Evolutionary conservation across 345 rosid species (phyloP), one percentile per base, ranked within the genome.

Genomic region (Trapa bicornis): DNA sequence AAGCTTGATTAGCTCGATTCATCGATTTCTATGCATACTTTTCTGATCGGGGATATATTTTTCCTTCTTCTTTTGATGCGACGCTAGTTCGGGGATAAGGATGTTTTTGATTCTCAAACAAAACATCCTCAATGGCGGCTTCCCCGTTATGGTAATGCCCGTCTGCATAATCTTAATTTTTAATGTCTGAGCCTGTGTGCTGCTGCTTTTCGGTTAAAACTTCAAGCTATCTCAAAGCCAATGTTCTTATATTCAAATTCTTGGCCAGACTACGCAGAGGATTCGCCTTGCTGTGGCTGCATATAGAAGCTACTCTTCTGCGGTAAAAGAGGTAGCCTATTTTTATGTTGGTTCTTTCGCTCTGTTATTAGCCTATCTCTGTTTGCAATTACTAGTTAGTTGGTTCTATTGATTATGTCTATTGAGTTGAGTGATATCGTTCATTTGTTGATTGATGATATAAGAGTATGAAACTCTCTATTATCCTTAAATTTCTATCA

Each of bases 31-130:
- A 22, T 22, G 29, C 29, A 22, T 22, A 22, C 29, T 22, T 22
- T 22, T 22, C 29, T 22, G 29, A 22, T 22, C 29, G 29, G 29
- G 29, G 29, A 22, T 22, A 22, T 22, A 22, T 22, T 22, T 22
- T 22, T 0, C 29, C 29, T 22, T 22, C 29, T 22, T 22, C 29
- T 22, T 22, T 22, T 22, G 29, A 22, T 22, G 29, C 29, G 29
- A 22, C 29, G 29, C 29, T 22, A 22, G 29, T 22, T 22, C 29
- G 29, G 0, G 29, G 29, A 22, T 22, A 22, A 41, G 43, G 69
- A 91, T 88, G 97, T 78, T 81, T 75, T 86, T 86, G 68, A 77
- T 82, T 74, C 47, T 82, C 53, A 80, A 84, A 77, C 91, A 75
- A 73, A 84, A 81, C 67, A 77, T 80, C 72, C 61, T 77, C 68